Evolutionary conservation across 2,329 filamentous ascomycete genomes (phyloP), one percentile per base, ranked within the genome.

Genomic region (Cytospora mali): DNA sequence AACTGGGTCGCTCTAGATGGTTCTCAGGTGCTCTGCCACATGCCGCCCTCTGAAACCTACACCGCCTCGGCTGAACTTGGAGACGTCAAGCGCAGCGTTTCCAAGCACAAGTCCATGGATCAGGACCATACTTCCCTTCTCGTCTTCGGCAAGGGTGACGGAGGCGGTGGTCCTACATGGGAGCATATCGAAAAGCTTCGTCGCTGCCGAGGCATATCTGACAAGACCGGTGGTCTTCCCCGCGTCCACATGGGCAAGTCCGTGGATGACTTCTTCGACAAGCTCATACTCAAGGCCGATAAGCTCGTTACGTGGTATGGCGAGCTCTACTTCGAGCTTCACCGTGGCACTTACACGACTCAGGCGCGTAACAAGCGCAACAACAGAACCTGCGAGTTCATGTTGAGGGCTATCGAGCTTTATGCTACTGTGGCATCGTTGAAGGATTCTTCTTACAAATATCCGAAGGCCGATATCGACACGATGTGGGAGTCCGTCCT

Each of bases 1-100:
- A 97, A 97, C 76, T 99, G 95, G 95, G 93, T 99, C 33, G 87
- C 93, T 14, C 85, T 97, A 16, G 95, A 99, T 74, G 94, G 95
- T 62, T 96, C 91, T 71, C 95, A 98, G 73, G 95, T 99, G 68
- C 87, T 99, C 66, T 98, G 94, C 75, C 95, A 99, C 73, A 99
- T 99, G 95, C 88, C 93, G 3, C 95, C 95, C 1, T 86, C 92
- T 2, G 93, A 99, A 77, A 98, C 95, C 0, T 98, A 99, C 75
- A 98, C 94, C 6, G 91, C 95, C 2, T 89, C 93, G 69, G 95
- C 95, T 28, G 88, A 98, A 75, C 97, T 98, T 77, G 93, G 94
- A 25, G 95, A 99, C 73, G 87, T 99, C 51, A 94, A 87, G 75
- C 87, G 94, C 67, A 97, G 94, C 71, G 84, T 97, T 62, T 87